Conservation (phyloP, 129 eudicot genomes). For the sunflower (Helianthus annuus) region HanXRQr2.0-SUNRISE NC_035438.2:19300445-19300944, state of each 20-base stretch:
- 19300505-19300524: constrained; percentile 18
- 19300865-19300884: background rate
- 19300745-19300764: constrained; percentile 44
- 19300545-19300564: constrained; percentile 67
- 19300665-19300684: too few species aligned
- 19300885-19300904: too few species aligned
- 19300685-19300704: background rate
- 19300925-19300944: too few species aligned
- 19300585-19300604: constrained; percentile 35
- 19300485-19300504: background rate
- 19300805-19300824: background rate
- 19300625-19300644: constrained; percentile 27
- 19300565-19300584: constrained; percentile 38
- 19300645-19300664: background rate
- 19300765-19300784: constrained; percentile 38
- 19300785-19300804: constrained; percentile 36
- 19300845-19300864: background rate
- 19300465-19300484: background rate
- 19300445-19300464: background rate
- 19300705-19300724: constrained; percentile 33
- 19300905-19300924: too few species aligned
- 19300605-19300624: constrained; percentile 28
- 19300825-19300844: background rate
- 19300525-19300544: constrained; percentile 49
- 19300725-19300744: constrained; percentile 42